Evolutionary conservation across 1,139 yeast genomes (phyloP).

Genomic region (Petasospora fabianii): DNA sequence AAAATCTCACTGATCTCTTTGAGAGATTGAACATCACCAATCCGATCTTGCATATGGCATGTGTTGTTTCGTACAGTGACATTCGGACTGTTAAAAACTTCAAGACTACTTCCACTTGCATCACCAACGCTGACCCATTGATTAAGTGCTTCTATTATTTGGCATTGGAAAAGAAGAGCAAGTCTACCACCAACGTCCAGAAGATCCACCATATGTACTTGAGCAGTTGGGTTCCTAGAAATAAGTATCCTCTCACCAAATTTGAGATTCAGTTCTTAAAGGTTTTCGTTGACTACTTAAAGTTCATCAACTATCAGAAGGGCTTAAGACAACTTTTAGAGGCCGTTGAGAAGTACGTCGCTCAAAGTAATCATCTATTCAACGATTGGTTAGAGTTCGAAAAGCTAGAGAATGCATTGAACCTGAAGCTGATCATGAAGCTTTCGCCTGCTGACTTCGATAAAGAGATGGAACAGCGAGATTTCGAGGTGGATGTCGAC

Average conservation of each 20-base stretch:
- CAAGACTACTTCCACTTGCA: slow-evolving; percentile 2
- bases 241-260: slow-evolving; percentile 17
- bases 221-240: slow-evolving; percentile 29
- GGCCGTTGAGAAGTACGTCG: slow-evolving; percentile 11
- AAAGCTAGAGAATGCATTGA: slow-evolving; percentile 12
- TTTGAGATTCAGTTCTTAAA: slow-evolving; percentile 36
- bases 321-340: slow-evolving; percentile 28
- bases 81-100: slow-evolving; percentile 21
- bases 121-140: slow-evolving; percentile 28
- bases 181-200: slow-evolving; percentile 27
- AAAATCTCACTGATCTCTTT: slow-evolving; percentile 22
- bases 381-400: slow-evolving; percentile 18
- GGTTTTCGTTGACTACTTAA: slow-evolving; percentile 35
- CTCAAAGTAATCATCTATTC: slow-evolving; percentile 5
- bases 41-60: slow-evolving; percentile 25
- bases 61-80: slow-evolving; percentile 21
- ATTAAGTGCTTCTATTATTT: slow-evolving; percentile 32
- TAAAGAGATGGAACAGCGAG: slow-evolving; percentile 5
- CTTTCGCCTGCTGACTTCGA: slow-evolving; percentile 15
- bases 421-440: slow-evolving; percentile 9
- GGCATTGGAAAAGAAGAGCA: slow-evolving; percentile 30
- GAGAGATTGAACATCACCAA: slow-evolving; percentile 18
- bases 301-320: slow-evolving; percentile 36
- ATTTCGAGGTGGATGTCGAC: slow-evolving; percentile 6
- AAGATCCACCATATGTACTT: slow-evolving; percentile 28